Base-by-base conservation (phyloP, 73 alveolate genomes). In the Paramecium biaurelia region DNA sequence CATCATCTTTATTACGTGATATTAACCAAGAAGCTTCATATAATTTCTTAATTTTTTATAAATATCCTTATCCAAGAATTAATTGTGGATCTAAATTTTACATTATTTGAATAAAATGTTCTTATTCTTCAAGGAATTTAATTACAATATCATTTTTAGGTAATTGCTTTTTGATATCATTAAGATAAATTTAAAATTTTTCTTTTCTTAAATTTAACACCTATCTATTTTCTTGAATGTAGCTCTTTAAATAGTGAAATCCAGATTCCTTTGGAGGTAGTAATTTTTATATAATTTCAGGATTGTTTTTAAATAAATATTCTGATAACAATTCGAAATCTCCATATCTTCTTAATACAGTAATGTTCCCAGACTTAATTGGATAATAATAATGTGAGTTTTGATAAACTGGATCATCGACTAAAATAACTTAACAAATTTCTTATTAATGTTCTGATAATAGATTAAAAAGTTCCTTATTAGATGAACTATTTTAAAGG, bases 181-280 rank as follows among this genome's bases (percentile, higher is more conserved):
- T 74, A 5, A 74, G 45, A n/a, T 74, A 74, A n/a, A 74, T 74
- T 37, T 74, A 74, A 74, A 74, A 74, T 41, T 74, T 74, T 12
- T 74, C 37, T 11, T 74, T 74, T 41, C 87, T 74, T 37, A 15
- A 35, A 37, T 74, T 41, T 35, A 74, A 37, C 1, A 74, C 23
- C 28, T 74, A 1, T 74, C 38, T 35, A 41, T 74, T 37, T n/a
- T 74, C 87, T 34, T 23, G 8, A n/a, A 74, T 12, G 35, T 74
- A 74, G 8, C 59, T 74, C 20, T 0, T 37, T 15, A 74, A n/a
- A 41, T 34, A 37, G 8, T 37, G 1, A n/a, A 35, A 23, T 34
- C 34, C 35, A 5, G 87, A 37, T 34, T 28, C 56, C 38, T 74
- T 74, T 0, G 57, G 59, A 34, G 87, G 87, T 6, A 74, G n/a